Conservation (phyloP, 2,329 filamentous ascomycete species). For the Clonostachys sp. region DNA sequence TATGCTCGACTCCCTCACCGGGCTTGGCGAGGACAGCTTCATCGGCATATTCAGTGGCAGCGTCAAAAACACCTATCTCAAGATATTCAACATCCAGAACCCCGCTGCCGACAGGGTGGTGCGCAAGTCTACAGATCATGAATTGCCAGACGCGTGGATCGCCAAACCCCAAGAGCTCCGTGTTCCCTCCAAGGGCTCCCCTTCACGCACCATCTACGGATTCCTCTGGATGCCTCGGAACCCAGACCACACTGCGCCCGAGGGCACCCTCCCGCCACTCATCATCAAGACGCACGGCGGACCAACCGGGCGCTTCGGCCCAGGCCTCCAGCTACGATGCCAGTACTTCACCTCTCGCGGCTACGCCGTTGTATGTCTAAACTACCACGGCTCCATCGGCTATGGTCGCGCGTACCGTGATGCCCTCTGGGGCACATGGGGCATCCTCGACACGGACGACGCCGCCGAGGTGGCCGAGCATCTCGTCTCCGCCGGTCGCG, state of each 20-base stretch:
- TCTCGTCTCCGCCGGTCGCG: constrained; percentile 26
- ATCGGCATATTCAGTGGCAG: constrained; percentile 29
- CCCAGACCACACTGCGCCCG: constrained; percentile 28
- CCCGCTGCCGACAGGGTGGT: constrained; percentile 17
- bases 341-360: constrained; percentile 52
- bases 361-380: constrained; percentile 43
- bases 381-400: constrained; percentile 47
- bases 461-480: constrained; percentile 38
- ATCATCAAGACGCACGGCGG: constrained; percentile 48
- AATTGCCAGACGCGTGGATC: constrained; percentile 19
- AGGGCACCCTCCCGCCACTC: constrained; percentile 33
- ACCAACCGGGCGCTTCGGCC: constrained; percentile 35
- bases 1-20: constrained; percentile 11
- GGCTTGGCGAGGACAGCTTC: constrained; percentile 22
- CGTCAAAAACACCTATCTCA: constrained; percentile 18
- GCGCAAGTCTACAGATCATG: constrained; percentile 23
- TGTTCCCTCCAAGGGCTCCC: constrained; percentile 14
- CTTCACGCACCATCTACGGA: constrained; percentile 29
- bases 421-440: constrained; percentile 43
- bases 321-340: constrained; percentile 34
- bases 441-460: constrained; percentile 44
- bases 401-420: constrained; percentile 46
- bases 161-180: constrained; percentile 29
- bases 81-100: constrained; percentile 22
- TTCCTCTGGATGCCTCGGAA: constrained; percentile 46